Base-by-base conservation (phyloP, 257 asterid species). In the Asclepias syriaca region DNA sequence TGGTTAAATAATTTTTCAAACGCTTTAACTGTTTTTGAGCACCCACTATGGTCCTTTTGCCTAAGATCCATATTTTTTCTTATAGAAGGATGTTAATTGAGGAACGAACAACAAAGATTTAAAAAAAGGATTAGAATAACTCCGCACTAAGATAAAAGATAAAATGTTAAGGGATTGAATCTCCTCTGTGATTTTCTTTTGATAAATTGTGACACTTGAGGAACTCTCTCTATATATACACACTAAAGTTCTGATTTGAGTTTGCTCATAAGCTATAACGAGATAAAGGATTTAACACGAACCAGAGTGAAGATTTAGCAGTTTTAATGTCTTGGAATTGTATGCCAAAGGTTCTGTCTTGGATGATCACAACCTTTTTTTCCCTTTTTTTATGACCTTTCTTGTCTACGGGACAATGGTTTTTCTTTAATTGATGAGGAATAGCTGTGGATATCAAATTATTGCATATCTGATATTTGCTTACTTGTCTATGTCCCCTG, bases 301-400 rank as follows among this genome's bases (percentile, higher is more conserved):
- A 34, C 2, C 45, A 16, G 8, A 55, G 32, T 39, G 49, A 34
- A 7, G 56, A 69, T 21, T 15, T 50, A 37, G 40, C 19, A 7
- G 70, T 9, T 27, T 49, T 51, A 32, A 65, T 63, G 76, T 14
- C 65, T 37, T 51, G 13, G 77, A 34, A 43, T 59, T 55, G 49
- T 49, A 19, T 27, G 18, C 46, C 46, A 40, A 2, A 46, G 49
- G 29, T 65, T 3, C 10, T 29, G 2, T 5, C 24, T 39, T 8
- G 4, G n/a, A 18, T 43, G 48, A 53, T 15, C 18, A 15, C 21
- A 66, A 29, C 29, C 5, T 34, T 37, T 75, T 75, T 16, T 68
- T 0, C 18, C 37, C 10, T 69, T 34, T 14, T 61, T 49, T 50
- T 3, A 22, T 69, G 57, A 15, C 18, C n/a, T 24, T 10, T 61